Evolutionary conservation across 805 yeast species (phyloP).

Genomic region (Hanseniaspora vineae): DNA sequence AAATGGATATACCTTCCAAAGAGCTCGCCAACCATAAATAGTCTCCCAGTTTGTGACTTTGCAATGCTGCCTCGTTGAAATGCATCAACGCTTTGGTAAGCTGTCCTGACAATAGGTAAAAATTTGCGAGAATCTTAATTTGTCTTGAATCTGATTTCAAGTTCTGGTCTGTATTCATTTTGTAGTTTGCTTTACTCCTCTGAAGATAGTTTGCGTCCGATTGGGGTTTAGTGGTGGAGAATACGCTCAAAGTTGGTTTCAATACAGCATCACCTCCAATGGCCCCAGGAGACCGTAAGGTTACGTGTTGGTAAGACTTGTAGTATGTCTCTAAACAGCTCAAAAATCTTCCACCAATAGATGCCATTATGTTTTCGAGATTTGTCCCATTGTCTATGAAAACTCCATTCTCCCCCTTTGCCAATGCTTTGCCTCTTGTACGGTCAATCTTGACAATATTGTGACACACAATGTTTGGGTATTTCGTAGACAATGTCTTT

Average conservation of each 20-base stretch:
- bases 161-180: conserved; percentile 18
- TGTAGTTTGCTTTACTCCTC: conserved; percentile 4
- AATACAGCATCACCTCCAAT: conserved; percentile 37
- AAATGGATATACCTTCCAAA: conserved; percentile 66
- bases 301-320: conserved; percentile 62
- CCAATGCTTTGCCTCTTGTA: not conserved
- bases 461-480: conserved; percentile 20
- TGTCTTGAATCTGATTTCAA: conserved; percentile 57
- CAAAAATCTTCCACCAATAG: conserved; percentile 52
- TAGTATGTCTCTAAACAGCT: conserved; percentile 54
- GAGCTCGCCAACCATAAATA: conserved; percentile 82
- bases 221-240: conserved; percentile 30
- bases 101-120: conserved; percentile 71
- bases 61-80: conserved; percentile 58
- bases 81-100: conserved; percentile 55
- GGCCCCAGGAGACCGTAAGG: conserved; percentile 71
- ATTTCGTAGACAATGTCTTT: conserved; percentile 25
- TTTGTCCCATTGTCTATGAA: conserved; percentile 9
- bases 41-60: conserved; percentile 53
- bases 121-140: conserved; percentile 59
- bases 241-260: conserved; percentile 24
- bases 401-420: conserved; percentile 1
- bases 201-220: conserved; percentile 12
- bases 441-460: conserved; percentile 14
- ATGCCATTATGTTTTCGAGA: conserved; percentile 59